Evolutionary conservation across 2,329 filamentous ascomycete species (phyloP).

Genomic region (Colletotrichum simmondsii): DNA sequence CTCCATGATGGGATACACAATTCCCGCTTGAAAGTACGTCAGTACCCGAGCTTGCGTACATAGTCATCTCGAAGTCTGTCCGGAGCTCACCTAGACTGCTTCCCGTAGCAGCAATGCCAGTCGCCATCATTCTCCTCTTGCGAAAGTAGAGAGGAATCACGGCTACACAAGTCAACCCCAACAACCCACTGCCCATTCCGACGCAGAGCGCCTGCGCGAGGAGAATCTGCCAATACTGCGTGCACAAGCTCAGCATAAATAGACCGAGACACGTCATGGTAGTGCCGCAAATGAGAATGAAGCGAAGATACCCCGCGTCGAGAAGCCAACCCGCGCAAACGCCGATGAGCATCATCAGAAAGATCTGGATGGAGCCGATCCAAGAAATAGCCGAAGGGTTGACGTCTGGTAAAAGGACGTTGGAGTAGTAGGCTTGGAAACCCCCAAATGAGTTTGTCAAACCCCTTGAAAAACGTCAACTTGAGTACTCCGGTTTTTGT

Average conservation of each 20-base stretch:
- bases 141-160: slow-evolving; percentile 48
- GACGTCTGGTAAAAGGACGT: slow-evolving; percentile 36
- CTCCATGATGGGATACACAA: slow-evolving; percentile 27
- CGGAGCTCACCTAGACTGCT: slow-evolving; percentile 40
- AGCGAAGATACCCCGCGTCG: slow-evolving; percentile 57
- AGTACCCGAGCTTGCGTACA: neutral
- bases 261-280: slow-evolving; percentile 57
- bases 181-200: slow-evolving; percentile 55
- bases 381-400: slow-evolving; percentile 47
- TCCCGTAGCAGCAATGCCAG: slow-evolving; percentile 47
- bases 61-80: too few species aligned
- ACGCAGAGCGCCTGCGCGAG: slow-evolving; percentile 56
- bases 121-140: slow-evolving; percentile 40
- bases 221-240: slow-evolving; percentile 55
- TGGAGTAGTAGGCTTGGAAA: slow-evolving; percentile 64
- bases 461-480: slow-evolving; percentile 45
- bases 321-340: slow-evolving; percentile 56
- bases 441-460: slow-evolving; percentile 59
- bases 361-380: slow-evolving; percentile 60
- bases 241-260: slow-evolving; percentile 53
- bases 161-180: slow-evolving; percentile 50
- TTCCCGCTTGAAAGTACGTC: neutral
- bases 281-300: slow-evolving; percentile 52
- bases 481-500: neutral
- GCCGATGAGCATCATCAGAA: slow-evolving; percentile 55